A percentile compares a stretch with the other conserved stretches of the same genome.
These are phyloP conservation scores for Chenopodium formosanum DNA, from an alignment of 148 eudicot genomes.

Conservation along the genomic window DNA sequence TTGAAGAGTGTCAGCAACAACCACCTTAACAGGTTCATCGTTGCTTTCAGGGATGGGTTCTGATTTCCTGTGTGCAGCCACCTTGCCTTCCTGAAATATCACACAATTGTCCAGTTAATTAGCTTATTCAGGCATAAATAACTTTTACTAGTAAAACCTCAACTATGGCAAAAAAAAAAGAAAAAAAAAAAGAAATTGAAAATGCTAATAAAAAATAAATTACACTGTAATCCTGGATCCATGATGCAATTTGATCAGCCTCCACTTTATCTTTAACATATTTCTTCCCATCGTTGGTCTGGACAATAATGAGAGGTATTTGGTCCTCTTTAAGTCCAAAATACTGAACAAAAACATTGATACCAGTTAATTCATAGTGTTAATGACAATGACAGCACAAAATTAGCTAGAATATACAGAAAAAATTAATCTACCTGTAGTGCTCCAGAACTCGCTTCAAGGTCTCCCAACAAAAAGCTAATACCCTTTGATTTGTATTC, in stretches of 20 bases:
- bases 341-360: slow-evolving; percentile 45
- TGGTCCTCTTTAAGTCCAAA: slow-evolving; percentile 83
- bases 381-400: not conserved
- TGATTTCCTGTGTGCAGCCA: slow-evolving; percentile 35
- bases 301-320: slow-evolving; percentile 72
- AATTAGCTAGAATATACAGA: not conserved
- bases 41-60: slow-evolving; percentile 46
- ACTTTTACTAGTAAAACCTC: not conserved
- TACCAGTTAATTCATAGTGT: not conserved
- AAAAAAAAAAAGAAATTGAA: not conserved
- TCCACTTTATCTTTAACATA: slow-evolving; percentile 70
- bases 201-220: slow-evolving; percentile 11
- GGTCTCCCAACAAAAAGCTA: slow-evolving; percentile 78
- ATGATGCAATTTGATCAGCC: slow-evolving; percentile 66
- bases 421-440: slow-evolving; percentile 59
- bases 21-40: slow-evolving; percentile 48
- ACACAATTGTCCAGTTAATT: not conserved
- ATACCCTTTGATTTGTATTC: slow-evolving; percentile 73
- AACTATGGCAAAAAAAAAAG: not conserved
- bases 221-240: slow-evolving; percentile 85
- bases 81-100: slow-evolving; percentile 40
- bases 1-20: slow-evolving; percentile 37
- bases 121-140: not conserved
- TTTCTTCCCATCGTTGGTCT: slow-evolving; percentile 76
- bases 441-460: slow-evolving; percentile 82